Evolutionary conservation across 2,329 filamentous ascomycete species (phyloP), one percentile per base, ranked within the genome.

Genomic region (Helicocarpus griseus): DNA sequence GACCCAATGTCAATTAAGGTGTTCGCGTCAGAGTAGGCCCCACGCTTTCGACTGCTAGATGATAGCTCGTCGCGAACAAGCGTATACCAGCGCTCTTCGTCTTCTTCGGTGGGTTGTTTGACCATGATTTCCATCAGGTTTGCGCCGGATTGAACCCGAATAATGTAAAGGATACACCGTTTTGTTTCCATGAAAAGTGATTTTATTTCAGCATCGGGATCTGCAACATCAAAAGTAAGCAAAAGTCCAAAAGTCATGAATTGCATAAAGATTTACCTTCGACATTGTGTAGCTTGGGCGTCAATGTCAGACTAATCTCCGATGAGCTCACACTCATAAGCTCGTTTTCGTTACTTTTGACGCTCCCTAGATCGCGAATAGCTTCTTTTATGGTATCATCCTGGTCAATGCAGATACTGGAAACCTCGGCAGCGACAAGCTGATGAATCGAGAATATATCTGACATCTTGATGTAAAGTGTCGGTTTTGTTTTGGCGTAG

Each of bases 171-270:
- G 38, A 97, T 86, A 64, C 93, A 95, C 61, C 93, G 84, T 73
- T 98, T 98, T 2, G 93, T 97, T 71, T 97, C 93, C 83, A 96
- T 97, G 67, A 96, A 96, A 2, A 98, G 77, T 1, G 89, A 79
- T 71, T 97, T 96, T 56, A 93, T 77, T 54, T 93, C 87, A 3
- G 90, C 89, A 64, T 97, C 91, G 3, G 93, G 91, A 65, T 98
- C 93, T 79, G 61, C 11, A 26, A 8, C 14, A 29, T 29, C 14
- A 5, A 33, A 28, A 24, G 21, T 47, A 22, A 35, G 44, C 31
- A 36, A 47, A 22, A 35, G 19, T 24, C n/a, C 26, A 22, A 3
- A 44, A 21, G n/a, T 44, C 24, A 29, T 21, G 5, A 13, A 29
- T 11, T 17, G 13, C 19, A 8, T 17, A 44, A 29, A 19, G 29